These are phyloP conservation scores for Brassica juncea DNA, from an alignment of 345 rosid species.

Conservation along the genomic window DNA sequence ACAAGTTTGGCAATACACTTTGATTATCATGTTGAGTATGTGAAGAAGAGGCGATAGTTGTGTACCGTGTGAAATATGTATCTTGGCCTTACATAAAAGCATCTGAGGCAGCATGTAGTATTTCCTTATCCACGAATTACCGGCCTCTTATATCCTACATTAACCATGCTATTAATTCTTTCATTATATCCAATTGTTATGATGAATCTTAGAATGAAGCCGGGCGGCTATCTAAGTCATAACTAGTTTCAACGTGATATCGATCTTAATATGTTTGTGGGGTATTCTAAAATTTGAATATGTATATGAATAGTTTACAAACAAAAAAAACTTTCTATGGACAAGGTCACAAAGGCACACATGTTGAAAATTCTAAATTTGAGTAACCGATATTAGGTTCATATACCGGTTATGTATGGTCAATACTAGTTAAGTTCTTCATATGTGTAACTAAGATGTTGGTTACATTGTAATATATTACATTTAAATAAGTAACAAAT, in stretches of 20 bases:
- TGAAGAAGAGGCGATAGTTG: no score
- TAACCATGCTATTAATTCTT: conserved; percentile 8
- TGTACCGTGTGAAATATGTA: no score
- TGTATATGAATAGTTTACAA: neutral
- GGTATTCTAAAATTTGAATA: neutral
- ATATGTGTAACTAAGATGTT: no score
- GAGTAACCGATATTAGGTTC: neutral
- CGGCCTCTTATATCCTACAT: conserved; percentile 9
- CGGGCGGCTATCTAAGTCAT: neutral
- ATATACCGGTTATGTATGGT: no score
- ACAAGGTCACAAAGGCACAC: neutral
- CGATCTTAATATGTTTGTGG: neutral
- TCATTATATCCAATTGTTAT: neutral
- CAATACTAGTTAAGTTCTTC: no score
- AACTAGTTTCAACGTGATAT: neutral
- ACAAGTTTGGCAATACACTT: no score
- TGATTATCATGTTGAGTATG: no score
- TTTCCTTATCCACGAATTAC: neutral
- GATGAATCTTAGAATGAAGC: neutral
- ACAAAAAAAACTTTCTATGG: neutral
- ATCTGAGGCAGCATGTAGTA: no score
- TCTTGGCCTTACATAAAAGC: no score
- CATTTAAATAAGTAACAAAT: no score
- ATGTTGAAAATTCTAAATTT: neutral
- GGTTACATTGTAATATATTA: no score